Percentiles rank a stretch among this genome's conserved stretches.
phyloP scores from a whole-genome alignment of 495 filamentous ascomycete genomes.

The Hypoxylon subgilvum region DNA sequence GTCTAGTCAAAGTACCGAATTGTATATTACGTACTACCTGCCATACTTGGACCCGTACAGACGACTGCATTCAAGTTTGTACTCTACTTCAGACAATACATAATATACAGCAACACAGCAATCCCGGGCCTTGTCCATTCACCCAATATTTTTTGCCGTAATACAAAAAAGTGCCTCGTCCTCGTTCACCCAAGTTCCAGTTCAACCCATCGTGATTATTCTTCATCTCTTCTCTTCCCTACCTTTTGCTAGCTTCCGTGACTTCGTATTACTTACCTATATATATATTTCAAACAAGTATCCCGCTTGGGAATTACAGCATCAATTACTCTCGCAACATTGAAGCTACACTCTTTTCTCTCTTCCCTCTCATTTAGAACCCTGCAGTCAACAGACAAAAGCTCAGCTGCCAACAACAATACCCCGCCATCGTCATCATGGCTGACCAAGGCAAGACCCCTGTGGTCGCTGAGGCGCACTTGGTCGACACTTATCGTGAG shows the following conservation, averaged over 20 bases:
- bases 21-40: slow-evolving; percentile 21
- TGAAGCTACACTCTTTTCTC: too few relatives aligned
- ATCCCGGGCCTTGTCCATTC: slow-evolving; percentile 12
- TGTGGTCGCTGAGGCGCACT: slow-evolving; percentile 83
- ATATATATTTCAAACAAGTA: slow-evolving; percentile 19
- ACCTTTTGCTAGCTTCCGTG: neutral
- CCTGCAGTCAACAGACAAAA: slow-evolving; percentile 38
- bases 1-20: slow-evolving; percentile 5
- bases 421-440: slow-evolving; percentile 61
- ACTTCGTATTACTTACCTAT: too few relatives aligned
- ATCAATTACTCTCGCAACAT: slow-evolving; percentile 11
- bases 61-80: slow-evolving; percentile 19
- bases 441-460: slow-evolving; percentile 67
- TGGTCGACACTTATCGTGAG: slow-evolving; percentile 81
- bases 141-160: slow-evolving; percentile 36
- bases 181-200: slow-evolving; percentile 16
- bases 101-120: neutral
- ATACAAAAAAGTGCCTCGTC: slow-evolving; percentile 40
- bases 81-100: too few relatives aligned
- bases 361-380: slow-evolving; percentile 5
- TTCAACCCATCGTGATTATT: slow-evolving; percentile 7
- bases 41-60: slow-evolving; percentile 25
- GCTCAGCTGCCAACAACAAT: slow-evolving; percentile 36
- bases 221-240: slow-evolving; percentile 20
- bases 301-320: slow-evolving; percentile 6